These are phyloP conservation scores for Colletotrichum spaethianum DNA, from an alignment of 2,329 filamentous ascomycete genomes.

Conservation along the genomic window DNA sequence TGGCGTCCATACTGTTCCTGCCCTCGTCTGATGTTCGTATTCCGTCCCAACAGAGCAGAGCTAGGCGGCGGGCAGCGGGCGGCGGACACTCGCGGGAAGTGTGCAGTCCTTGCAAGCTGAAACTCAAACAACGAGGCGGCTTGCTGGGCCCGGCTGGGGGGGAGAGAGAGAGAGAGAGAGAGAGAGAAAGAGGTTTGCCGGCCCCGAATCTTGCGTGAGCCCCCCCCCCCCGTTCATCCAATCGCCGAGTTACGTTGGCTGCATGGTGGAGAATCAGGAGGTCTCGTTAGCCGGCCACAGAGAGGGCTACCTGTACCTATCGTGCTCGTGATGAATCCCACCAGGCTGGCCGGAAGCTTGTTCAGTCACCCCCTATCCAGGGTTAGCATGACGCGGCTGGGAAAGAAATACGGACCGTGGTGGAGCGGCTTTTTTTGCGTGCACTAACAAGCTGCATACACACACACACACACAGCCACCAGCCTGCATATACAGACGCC, in stretches of 20 bases:
- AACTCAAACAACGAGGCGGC: constrained; percentile 30
- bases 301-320: no score
- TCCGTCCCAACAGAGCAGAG: constrained; percentile 34
- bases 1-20: background rate
- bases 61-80: background rate
- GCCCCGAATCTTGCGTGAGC: background rate
- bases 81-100: constrained; percentile 7
- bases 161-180: background rate
- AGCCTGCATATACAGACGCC: constrained; percentile 3
- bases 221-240: background rate
- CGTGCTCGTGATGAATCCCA: constrained; percentile 15
- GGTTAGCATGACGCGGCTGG: constrained; percentile 29
- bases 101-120: constrained; percentile 33
- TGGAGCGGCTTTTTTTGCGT: constrained; percentile 18
- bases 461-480: constrained; percentile 1
- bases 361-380: constrained; percentile 26
- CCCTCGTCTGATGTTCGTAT: constrained; percentile 40
- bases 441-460: background rate
- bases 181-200: background rate
- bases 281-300: constrained; percentile 8
- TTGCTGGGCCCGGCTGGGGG: background rate
- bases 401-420: constrained; percentile 25
- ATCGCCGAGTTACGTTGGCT: background rate
- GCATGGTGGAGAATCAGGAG: background rate
- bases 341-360: constrained; percentile 30